Percentiles rank a stretch among this genome's conserved stretches.
Evolutionary conservation across 495 filamentous ascomycete species (phyloP).

Genomic region (Hypoxylon subgilvum): DNA sequence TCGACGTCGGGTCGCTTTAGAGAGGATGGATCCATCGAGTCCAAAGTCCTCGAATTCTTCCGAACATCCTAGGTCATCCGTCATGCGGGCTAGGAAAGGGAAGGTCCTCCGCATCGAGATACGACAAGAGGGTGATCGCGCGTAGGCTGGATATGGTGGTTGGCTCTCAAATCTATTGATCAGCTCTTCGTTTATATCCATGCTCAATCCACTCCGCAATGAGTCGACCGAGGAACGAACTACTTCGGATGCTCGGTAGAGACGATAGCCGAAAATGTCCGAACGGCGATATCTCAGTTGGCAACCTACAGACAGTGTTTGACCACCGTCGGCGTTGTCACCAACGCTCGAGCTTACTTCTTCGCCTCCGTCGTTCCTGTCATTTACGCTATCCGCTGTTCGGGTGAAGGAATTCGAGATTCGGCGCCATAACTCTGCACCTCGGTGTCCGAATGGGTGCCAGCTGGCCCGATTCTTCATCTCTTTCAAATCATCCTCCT

Average conservation of each 20-base stretch:
- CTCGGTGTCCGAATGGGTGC: constrained; percentile 24
- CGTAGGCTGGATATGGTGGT: constrained; percentile 3
- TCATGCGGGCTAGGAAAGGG: constrained; percentile 22
- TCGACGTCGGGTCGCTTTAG: constrained; percentile 21
- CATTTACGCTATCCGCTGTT: constrained; percentile 9
- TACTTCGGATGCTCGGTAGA: constrained; percentile 20
- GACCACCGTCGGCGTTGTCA: background rate
- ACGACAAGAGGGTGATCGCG: background rate
- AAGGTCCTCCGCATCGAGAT: constrained; percentile 16
- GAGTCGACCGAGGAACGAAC: constrained; percentile 10
- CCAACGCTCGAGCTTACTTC: too few species aligned
- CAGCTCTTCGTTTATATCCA: constrained; percentile 9
- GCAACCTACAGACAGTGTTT: constrained; percentile 1
- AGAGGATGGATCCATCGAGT: constrained; percentile 32
- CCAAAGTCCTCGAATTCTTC: constrained; percentile 30
- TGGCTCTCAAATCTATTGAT: constrained; percentile 5
- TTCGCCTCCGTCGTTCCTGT: constrained; percentile 20
- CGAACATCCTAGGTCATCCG: constrained; percentile 11
- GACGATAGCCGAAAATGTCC: constrained; percentile 21
- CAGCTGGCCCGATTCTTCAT: constrained; percentile 6
- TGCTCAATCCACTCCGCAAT: background rate
- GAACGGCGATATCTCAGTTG: constrained; percentile 20
- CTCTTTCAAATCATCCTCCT: background rate
- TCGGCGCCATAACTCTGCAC: constrained; percentile 29
- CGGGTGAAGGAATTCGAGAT: constrained; percentile 35